These are phyloP conservation scores for Elsinoe necatrix DNA, from an alignment of 2,329 filamentous ascomycete genomes.

Conservation along the genomic window DNA sequence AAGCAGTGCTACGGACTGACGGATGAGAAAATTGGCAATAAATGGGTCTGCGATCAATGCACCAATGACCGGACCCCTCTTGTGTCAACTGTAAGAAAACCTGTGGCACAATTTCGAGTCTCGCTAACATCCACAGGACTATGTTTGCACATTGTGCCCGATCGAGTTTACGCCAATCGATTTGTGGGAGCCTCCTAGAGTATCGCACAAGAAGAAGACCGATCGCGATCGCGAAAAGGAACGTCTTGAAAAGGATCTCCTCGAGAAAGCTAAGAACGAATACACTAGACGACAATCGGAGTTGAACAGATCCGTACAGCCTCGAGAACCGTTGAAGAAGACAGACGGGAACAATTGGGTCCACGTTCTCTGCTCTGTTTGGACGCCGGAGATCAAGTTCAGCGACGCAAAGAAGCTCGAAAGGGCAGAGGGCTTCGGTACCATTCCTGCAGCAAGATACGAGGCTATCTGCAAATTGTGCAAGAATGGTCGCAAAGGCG, in stretches of 20 bases:
- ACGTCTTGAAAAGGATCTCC: constrained; percentile 72
- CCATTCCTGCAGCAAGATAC: constrained; percentile 64
- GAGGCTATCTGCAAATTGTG: constrained; percentile 77
- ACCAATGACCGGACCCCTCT: constrained; percentile 85
- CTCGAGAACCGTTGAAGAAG: constrained; percentile 83
- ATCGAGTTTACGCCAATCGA: constrained; percentile 73
- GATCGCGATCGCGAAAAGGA: constrained; percentile 90
- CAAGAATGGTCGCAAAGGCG: constrained; percentile 56
- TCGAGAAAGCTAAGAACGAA: constrained; percentile 67
- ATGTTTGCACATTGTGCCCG: constrained; percentile 88
- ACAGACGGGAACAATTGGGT: constrained; percentile 98
- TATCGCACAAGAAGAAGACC: constrained; percentile 76
- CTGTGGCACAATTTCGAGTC: background rate
- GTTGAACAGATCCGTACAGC: constrained; percentile 70
- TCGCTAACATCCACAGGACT: constrained; percentile 49
- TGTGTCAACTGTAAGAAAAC: constrained; percentile 64
- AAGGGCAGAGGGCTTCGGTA: constrained; percentile 81
- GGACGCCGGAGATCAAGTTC: constrained; percentile 88
- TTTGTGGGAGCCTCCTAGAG: constrained; percentile 72
- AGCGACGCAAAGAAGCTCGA: constrained; percentile 73
- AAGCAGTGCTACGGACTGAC: constrained; percentile 86
- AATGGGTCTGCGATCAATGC: constrained; percentile 96
- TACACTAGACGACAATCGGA: constrained; percentile 78
- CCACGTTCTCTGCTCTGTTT: constrained; percentile 86
- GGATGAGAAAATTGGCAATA: constrained; percentile 45